Percentiles rank a stretch among this genome's conserved stretches.
These are phyloP conservation scores for Ochetophila trinervis DNA, from an alignment of 306 rosid genomes.

Conservation along the genomic window DNA sequence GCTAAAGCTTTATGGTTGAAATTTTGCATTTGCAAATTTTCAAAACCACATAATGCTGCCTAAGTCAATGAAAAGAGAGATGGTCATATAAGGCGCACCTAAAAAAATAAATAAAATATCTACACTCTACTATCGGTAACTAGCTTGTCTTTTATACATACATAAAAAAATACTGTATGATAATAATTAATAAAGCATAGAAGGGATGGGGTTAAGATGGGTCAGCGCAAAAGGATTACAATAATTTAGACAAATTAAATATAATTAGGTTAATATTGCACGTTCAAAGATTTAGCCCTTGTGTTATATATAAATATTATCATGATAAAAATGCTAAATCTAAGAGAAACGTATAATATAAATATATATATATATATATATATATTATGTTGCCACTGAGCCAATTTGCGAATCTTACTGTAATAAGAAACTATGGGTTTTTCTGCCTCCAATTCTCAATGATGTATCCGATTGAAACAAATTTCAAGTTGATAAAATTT, in stretches of 20 bases:
- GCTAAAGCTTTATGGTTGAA: slow-evolving; percentile 51
- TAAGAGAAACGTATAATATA: background rate
- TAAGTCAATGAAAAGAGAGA: slow-evolving; percentile 77
- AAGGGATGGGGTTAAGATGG: slow-evolving; percentile 8
- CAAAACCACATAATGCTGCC: slow-evolving; percentile 29
- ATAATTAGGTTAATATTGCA: slow-evolving; percentile 8
- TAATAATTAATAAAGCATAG: background rate
- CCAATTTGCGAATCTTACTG: slow-evolving; percentile 26
- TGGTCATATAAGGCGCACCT: slow-evolving; percentile 36
- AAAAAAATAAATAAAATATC: background rate
- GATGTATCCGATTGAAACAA: slow-evolving; percentile 20
- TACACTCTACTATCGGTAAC: background rate
- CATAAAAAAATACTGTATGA: background rate
- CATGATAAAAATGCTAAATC: slow-evolving; percentile 25
- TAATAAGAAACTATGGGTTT: slow-evolving; percentile 29
- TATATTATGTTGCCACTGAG: slow-evolving; percentile 22
- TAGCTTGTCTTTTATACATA: background rate
- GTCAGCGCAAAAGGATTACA: slow-evolving; percentile 32
- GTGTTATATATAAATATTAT: background rate
- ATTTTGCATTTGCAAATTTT: slow-evolving; percentile 27
- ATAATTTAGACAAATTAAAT: slow-evolving; percentile 30
- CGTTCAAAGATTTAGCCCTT: slow-evolving; percentile 4
- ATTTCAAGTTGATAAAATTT: background rate
- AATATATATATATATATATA: too few relatives aligned
- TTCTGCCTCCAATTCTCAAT: slow-evolving; percentile 12